Conservation (phyloP, 257 asterid genomes). For the Coffea eugenioides region DNA sequence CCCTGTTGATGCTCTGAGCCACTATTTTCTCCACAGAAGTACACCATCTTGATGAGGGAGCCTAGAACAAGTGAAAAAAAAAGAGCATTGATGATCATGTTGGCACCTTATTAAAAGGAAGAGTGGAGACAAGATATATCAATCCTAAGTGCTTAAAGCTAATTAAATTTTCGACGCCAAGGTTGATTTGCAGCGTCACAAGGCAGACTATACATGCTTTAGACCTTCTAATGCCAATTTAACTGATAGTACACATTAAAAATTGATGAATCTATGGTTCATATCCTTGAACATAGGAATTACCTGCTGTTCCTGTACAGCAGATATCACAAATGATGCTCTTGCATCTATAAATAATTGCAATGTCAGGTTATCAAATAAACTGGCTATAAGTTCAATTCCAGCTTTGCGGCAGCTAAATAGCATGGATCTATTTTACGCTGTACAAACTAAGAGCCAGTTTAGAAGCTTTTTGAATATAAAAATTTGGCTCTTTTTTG, state of each 20-base stretch:
- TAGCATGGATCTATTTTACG: no score
- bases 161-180: background rate
- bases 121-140: background rate
- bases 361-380: background rate
- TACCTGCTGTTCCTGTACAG: background rate
- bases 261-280: no score
- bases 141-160: background rate
- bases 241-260: background rate
- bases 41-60: constrained; percentile 75
- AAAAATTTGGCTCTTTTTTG: no score
- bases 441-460: no score
- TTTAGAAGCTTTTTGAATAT: no score
- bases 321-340: background rate
- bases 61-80: constrained; percentile 39
- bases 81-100: background rate
- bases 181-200: background rate
- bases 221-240: background rate
- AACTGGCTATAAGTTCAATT: background rate
- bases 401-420: no score
- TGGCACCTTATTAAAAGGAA: background rate
- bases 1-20: constrained; percentile 26
- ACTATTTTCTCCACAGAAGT: constrained; percentile 42
- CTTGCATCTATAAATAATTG: background rate
- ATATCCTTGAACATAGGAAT: no score
- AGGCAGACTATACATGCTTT: background rate